Base-by-base conservation (phyloP, 2,329 filamentous ascomycete genomes). In the Colletotrichum falcatum region DNA sequence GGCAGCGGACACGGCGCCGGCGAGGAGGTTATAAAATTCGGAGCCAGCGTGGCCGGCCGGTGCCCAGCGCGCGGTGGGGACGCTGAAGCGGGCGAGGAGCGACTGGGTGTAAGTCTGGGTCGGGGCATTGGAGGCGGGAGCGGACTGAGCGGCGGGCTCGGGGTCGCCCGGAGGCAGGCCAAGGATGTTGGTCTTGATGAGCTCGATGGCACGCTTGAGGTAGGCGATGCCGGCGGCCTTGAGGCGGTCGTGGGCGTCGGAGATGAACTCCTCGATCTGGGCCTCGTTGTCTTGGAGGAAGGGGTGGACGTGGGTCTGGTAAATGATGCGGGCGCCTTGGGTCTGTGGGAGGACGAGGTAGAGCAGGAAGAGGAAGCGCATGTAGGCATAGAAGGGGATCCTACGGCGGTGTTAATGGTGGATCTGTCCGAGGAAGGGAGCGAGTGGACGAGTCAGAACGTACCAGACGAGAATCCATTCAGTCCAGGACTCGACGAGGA, bases 341-440 rank as follows among this genome's bases (percentile, higher is more conserved):
- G 94, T 96, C 81, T 97, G 95, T 0, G 95, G 96, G n/a, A 97
- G 90, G 77, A 98, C 94, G 72, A 99, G 93, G 84, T 98, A 99
- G 74, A 96, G 90, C 78, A 98, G 90, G 82, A 96, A 92, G 78
- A 91, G 85, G 65, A 98, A 89, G 74, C 96, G 94, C 77, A 97
- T 86, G 88, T 95, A 98, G 75, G 93, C 89, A 83, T 98, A 99
- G 81, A 98, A 97, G 2, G 96, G 96, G 46, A 98, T 85, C 94
- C 90, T 92, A 61, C 9, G 30, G 11, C 14, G n/a, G 35, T 54
- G 33, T 70, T 46, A 64, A 53, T 59, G 35, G 16, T 28, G 5
- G 16, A 11, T 44, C 9, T 18, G 8, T 28, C n/a, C 20, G 3
- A 20, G 28, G 39, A 39, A 23, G 62, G 3, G n/a, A 12, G 37